Evolutionary conservation across 345 rosid genomes (phyloP), one percentile per base, ranked within the genome.

Genomic region (Hibiscus mutabilis): DNA sequence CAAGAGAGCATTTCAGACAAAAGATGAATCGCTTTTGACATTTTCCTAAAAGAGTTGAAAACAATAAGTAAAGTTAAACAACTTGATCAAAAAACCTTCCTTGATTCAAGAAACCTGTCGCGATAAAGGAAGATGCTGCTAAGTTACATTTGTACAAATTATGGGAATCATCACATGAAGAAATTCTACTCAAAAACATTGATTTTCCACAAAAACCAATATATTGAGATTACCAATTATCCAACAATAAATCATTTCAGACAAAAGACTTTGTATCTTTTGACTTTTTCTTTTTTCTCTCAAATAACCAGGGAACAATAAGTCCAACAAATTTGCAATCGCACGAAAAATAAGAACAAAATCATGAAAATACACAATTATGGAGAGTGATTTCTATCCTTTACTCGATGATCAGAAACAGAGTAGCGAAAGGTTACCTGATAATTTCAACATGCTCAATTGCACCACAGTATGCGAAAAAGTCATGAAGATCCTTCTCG

Each of bases 381-480:
- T 27, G 24, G 59, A 67, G 42, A 49, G 44, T 27, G 18, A 35
- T 37, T n/a, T 56, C 15, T 44, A n/a, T 14, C 16, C 29, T 69
- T n/a, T 37, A 51, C 19, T 27, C 60, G 6, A 18, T 44, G 67
- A 67, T 22, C 52, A 70, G 35, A 62, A 66, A 42, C 33, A 46
- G 44, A 56, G 55, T 40, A 24, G 3, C 60, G 6, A 31, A 67
- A 52, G 22, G n/a, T 62, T 80, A 92, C 98, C 95, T 85, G 77
- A 80, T 82, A 74, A 93, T 83, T 77, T 93, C 90, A 42, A 91
- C 80, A 58, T 80, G 84, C 77, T 88, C 90, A 70, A 87, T 79
- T 11, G 77, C 78, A 46, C 98, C 97, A 63, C 95, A 93, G 55
- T 89, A 82, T 75, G 83, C 70, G 66, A 93, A 93, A 29, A 60